phyloP scores from a whole-genome alignment of 257 asterid genomes.

The Lithospermum erythrorhizon region DNA sequence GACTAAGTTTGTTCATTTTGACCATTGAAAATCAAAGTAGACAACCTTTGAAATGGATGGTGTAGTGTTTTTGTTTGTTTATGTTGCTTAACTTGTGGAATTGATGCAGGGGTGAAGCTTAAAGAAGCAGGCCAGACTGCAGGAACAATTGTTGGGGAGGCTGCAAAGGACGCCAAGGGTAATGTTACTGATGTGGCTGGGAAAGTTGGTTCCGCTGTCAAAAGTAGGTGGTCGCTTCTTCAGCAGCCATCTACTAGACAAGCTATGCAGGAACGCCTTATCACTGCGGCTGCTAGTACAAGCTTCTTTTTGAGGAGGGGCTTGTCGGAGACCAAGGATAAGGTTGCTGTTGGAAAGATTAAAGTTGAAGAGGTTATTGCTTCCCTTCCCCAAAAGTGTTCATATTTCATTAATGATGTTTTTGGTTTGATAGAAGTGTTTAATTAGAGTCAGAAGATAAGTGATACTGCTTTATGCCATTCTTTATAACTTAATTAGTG shows the following conservation, averaged over 20 bases:
- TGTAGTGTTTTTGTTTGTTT: not conserved
- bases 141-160: conserved; percentile 73
- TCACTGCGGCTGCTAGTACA: conserved; percentile 84
- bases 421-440: not conserved
- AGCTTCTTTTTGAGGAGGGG: conserved; percentile 79
- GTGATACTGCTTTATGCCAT: not conserved
- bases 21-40: too few relatives aligned
- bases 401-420: not conserved
- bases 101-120: conserved; percentile 55
- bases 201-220: conserved; percentile 75
- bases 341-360: conserved; percentile 69
- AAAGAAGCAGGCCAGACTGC: conserved; percentile 81
- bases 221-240: conserved; percentile 68
- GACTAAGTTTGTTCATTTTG: too few relatives aligned
- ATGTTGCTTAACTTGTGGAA: not conserved
- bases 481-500: too few relatives aligned
- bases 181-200: conserved; percentile 73
- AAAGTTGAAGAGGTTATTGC: conserved; percentile 79
- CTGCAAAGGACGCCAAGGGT: conserved; percentile 86
- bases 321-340: conserved; percentile 78
- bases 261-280: conserved; percentile 73
- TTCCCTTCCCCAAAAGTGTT: not conserved
- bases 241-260: conserved; percentile 88
- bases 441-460: too few relatives aligned
- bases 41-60: not conserved